Conservation (phyloP, 257 asterid species). For the Vinca minor region DNA sequence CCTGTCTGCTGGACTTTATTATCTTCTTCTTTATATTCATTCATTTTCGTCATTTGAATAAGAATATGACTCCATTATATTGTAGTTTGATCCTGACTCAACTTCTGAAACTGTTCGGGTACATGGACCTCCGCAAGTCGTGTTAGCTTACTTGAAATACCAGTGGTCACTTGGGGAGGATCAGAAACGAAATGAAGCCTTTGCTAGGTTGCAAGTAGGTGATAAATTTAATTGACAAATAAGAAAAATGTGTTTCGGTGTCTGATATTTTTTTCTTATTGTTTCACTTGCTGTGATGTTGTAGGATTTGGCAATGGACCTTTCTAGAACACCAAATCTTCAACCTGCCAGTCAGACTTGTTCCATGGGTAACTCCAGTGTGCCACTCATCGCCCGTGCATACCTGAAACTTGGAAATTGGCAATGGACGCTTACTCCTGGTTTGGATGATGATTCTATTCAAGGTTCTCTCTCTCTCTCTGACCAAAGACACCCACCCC, state of each 20-base stretch:
- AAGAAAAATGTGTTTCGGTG: neutral
- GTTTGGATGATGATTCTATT: constrained; percentile 81
- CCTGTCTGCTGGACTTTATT: constrained; percentile 8
- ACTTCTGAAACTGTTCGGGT: constrained; percentile 69
- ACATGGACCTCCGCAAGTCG: constrained; percentile 95
- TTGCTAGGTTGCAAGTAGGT: constrained; percentile 73
- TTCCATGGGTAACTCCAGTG: constrained; percentile 47
- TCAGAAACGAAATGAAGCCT: constrained; percentile 82
- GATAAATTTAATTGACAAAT: constrained; percentile 5
- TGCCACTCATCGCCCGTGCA: constrained; percentile 80
- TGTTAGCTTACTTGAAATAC: constrained; percentile 86
- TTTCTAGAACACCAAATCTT: constrained; percentile 54
- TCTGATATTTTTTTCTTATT: neutral
- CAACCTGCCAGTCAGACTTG: constrained; percentile 56
- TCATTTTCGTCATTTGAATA: constrained; percentile 1
- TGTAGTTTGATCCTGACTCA: constrained; percentile 96
- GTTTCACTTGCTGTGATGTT: constrained; percentile 15
- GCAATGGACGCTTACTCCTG: constrained; percentile 95
- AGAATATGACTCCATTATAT: constrained; percentile 15
- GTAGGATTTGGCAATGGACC: constrained; percentile 88
- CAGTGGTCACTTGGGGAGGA: constrained; percentile 99
- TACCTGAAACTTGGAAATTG: constrained; percentile 79
- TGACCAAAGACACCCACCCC: neutral
- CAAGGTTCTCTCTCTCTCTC: constrained; percentile 43
- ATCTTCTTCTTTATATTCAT: neutral